Conservation (phyloP, 352 stramenopile species). For the Achlya hypogyna region DNA sequence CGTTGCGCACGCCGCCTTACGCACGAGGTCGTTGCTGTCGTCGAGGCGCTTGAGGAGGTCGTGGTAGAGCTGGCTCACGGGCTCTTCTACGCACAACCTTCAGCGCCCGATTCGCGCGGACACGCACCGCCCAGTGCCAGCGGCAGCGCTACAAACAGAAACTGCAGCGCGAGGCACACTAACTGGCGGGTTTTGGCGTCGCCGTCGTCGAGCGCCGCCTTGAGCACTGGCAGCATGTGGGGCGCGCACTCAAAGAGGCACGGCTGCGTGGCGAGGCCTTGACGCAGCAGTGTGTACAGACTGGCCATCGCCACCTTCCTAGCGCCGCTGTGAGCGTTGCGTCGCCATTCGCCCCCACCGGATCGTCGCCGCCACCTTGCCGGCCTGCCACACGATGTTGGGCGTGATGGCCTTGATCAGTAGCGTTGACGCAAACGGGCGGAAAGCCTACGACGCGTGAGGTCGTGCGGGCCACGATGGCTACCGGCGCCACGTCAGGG, state of each 20-base stretch:
- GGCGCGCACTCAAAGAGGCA: constrained; percentile 79
- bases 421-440: constrained; percentile 43
- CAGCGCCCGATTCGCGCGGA: neutral
- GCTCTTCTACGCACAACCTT: constrained; percentile 48
- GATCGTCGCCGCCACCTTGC: constrained; percentile 77
- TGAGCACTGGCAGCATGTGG: constrained; percentile 81
- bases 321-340: neutral
- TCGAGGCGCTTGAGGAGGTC: constrained; percentile 90
- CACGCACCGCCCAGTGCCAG: constrained; percentile 35
- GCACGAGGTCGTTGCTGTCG: constrained; percentile 86
- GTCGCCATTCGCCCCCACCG: constrained; percentile 28
- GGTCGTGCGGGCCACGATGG: neutral
- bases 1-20: constrained; percentile 78
- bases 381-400: constrained; percentile 85
- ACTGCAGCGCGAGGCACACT: constrained; percentile 81
- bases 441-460: constrained; percentile 37
- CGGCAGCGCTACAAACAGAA: constrained; percentile 73
- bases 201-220: constrained; percentile 79
- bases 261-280: constrained; percentile 54
- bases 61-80: constrained; percentile 84
- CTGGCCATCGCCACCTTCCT: constrained; percentile 86
- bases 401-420: constrained; percentile 76
- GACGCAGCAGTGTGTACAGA: constrained; percentile 75
- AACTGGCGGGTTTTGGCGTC: constrained; percentile 85
- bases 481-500: constrained; percentile 42